phyloP scores from a whole-genome alignment of 2,329 filamentous ascomycete genomes.

The Nothopassalora personata region DNA sequence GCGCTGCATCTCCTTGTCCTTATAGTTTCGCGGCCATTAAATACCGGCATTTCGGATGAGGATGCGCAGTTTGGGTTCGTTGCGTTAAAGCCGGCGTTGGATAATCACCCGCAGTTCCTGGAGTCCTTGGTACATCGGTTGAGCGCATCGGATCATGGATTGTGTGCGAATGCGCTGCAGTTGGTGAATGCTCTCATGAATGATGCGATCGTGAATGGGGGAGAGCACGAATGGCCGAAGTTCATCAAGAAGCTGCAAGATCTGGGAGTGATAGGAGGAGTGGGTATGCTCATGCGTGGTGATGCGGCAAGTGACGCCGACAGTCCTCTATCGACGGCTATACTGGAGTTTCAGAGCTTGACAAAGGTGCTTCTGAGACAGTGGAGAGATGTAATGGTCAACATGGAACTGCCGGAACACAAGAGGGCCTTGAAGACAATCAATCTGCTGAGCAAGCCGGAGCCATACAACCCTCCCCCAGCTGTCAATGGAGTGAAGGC shows the following conservation, averaged over 20 bases:
- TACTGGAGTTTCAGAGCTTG: constrained; percentile 87
- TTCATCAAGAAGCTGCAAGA: constrained; percentile 94
- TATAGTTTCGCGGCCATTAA: constrained; percentile 74
- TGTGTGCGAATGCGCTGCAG: constrained; percentile 93
- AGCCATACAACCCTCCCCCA: constrained; percentile 52
- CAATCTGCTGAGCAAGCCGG: constrained; percentile 54
- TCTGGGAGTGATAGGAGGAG: constrained; percentile 83
- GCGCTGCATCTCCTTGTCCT: constrained; percentile 96
- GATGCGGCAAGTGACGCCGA: constrained; percentile 85
- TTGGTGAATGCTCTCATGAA: constrained; percentile 92
- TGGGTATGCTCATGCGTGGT: constrained; percentile 88
- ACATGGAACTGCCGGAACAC: constrained; percentile 83
- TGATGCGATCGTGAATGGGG: constrained; percentile 76
- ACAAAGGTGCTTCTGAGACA: constrained; percentile 49
- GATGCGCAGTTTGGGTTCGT: constrained; percentile 75
- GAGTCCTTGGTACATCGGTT: constrained; percentile 89
- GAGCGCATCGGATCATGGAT: constrained; percentile 86
- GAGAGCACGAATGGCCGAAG: constrained; percentile 82
- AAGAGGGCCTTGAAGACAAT: constrained; percentile 78
- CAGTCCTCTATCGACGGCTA: constrained; percentile 77
- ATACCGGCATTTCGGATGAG: constrained; percentile 39
- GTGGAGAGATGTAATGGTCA: constrained; percentile 80
- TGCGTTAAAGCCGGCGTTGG: constrained; percentile 84
- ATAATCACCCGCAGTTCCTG: constrained; percentile 87
- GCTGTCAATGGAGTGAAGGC: constrained; percentile 25